A percentile compares a stretch with the other conserved stretches of the same genome.
These are phyloP conservation scores for Torulaspora franciscae DNA, from an alignment of 805 yeast species.

Conservation along the genomic window DNA sequence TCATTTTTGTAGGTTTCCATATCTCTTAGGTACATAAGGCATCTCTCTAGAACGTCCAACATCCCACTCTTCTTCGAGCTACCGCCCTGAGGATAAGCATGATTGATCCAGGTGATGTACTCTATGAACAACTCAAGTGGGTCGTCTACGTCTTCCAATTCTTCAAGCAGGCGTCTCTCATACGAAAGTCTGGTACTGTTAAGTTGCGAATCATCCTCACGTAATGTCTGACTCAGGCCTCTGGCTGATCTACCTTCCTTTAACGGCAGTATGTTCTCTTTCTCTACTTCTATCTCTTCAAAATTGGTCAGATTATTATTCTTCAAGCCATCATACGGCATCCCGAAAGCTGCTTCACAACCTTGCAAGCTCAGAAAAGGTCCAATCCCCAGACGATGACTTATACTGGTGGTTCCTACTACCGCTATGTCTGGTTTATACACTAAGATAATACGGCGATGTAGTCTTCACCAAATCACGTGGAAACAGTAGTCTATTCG, in stretches of 20 bases:
- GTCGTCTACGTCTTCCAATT: constrained; percentile 66
- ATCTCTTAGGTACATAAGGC: constrained; percentile 65
- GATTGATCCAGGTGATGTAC: constrained; percentile 68
- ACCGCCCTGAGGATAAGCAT: constrained; percentile 58
- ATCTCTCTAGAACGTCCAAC: constrained; percentile 58
- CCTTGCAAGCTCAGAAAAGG: neutral
- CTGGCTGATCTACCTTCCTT: constrained; percentile 64
- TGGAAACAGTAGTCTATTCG: neutral
- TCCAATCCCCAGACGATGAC: neutral
- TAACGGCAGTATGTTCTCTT: constrained; percentile 70
- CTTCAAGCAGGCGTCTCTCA: constrained; percentile 45
- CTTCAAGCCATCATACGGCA: constrained; percentile 7
- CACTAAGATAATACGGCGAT: neutral
- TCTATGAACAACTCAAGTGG: constrained; percentile 74
- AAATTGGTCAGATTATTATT: constrained; percentile 33
- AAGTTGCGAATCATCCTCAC: constrained; percentile 13
- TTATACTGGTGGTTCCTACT: neutral
- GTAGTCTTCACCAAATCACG: neutral
- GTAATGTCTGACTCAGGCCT: constrained; percentile 45
- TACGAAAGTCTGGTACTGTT: constrained; percentile 36
- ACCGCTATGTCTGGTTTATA: neutral
- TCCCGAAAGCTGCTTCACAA: neutral
- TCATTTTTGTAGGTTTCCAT: constrained; percentile 70
- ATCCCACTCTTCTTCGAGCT: constrained; percentile 60
- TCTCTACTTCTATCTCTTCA: constrained; percentile 52